phyloP scores from a whole-genome alignment of 169 alveolate genomes.

The Cryptosporidium tyzzeri region DNA sequence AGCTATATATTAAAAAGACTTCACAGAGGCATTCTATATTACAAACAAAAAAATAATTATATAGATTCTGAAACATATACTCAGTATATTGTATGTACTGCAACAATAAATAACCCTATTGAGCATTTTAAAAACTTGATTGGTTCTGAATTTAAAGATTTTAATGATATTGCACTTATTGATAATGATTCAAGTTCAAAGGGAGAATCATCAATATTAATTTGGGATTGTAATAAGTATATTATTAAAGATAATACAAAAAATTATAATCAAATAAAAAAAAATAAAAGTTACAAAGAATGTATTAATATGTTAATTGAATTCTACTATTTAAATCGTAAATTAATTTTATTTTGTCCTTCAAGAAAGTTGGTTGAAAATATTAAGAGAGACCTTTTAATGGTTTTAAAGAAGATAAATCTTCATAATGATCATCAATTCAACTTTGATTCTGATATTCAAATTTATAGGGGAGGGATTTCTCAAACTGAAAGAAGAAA shows the following conservation, averaged over 20 bases:
- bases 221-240: constrained; percentile 61
- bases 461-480: constrained; percentile 75
- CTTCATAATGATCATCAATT: constrained; percentile 1
- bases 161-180: neutral
- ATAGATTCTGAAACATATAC: neutral
- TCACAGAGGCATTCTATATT: constrained; percentile 27
- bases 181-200: constrained; percentile 46
- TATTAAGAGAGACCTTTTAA: constrained; percentile 44
- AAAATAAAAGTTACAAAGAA: constrained; percentile 37
- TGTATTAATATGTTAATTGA: constrained; percentile 55
- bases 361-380: constrained; percentile 49
- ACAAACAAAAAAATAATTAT: constrained; percentile 1
- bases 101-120: constrained; percentile 70
- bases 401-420: constrained; percentile 11
- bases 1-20: constrained; percentile 65
- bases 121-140: constrained; percentile 60
- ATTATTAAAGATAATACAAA: neutral
- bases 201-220: constrained; percentile 41
- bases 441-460: constrained; percentile 43
- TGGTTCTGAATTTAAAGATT: constrained; percentile 1
- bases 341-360: constrained; percentile 45
- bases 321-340: constrained; percentile 46
- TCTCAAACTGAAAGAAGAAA: constrained; percentile 69
- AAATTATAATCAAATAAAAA: neutral
- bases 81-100: constrained; percentile 73